Evolutionary conservation across 2,329 filamentous ascomycete species (phyloP).

Genomic region (Penicillium sp.): DNA sequence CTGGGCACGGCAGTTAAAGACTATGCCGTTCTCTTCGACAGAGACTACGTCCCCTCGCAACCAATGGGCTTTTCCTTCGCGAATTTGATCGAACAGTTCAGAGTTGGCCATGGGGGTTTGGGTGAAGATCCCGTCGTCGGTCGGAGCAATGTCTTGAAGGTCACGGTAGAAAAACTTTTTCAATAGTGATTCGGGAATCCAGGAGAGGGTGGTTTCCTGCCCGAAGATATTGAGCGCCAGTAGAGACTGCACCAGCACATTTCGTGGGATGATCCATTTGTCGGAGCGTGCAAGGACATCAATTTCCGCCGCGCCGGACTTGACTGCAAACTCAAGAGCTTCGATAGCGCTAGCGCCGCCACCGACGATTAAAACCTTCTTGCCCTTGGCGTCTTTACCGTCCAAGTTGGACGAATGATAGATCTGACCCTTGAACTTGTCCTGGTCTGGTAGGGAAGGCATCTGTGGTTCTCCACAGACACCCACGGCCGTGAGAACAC

Average conservation of each 20-base stretch:
- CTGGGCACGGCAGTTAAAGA: constrained; percentile 65
- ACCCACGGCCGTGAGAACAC: constrained; percentile 70
- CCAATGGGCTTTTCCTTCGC: constrained; percentile 68
- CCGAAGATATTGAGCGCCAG: constrained; percentile 75
- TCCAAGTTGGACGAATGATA: constrained; percentile 72
- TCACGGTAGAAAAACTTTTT: constrained; percentile 79
- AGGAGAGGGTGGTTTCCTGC: constrained; percentile 67
- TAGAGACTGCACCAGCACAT: constrained; percentile 66
- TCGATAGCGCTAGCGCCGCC: constrained; percentile 78
- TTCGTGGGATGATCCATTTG: constrained; percentile 84
- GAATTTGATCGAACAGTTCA: constrained; percentile 70
- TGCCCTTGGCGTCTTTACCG: constrained; percentile 65
- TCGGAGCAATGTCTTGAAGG: constrained; percentile 65
- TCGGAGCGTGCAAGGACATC: constrained; percentile 71
- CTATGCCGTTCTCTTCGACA: constrained; percentile 59
- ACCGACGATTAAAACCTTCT: constrained; percentile 70
- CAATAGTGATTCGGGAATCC: constrained; percentile 71
- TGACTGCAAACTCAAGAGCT: constrained; percentile 70
- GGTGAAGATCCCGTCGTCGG: constrained; percentile 64
- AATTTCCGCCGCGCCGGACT: constrained; percentile 61
- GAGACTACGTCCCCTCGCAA: constrained; percentile 70
- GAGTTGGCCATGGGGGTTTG: constrained; percentile 86
- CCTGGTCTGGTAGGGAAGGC: constrained; percentile 64
- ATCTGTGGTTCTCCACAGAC: constrained; percentile 75
- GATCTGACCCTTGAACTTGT: constrained; percentile 65